These are phyloP conservation scores for Daedalea quercina DNA, from an alignment of 768 basidiomycete species.

Conservation along the genomic window DNA sequence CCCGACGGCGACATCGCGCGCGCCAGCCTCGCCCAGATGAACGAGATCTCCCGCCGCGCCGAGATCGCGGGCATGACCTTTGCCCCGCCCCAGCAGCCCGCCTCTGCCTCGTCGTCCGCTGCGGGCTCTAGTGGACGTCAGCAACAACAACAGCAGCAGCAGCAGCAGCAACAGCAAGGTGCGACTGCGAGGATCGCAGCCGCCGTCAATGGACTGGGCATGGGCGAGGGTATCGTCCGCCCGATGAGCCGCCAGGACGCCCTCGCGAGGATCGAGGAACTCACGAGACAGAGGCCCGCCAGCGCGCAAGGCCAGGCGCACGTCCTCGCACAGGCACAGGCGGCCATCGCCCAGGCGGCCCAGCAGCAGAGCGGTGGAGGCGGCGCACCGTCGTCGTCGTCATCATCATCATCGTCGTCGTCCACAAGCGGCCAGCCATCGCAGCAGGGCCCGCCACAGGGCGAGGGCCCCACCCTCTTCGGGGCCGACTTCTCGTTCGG, in stretches of 20 bases:
- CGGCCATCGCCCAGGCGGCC: conserved; percentile 3
- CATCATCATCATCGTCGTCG: conserved; percentile 1
- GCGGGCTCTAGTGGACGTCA: conserved; percentile 15
- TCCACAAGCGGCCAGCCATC: background rate
- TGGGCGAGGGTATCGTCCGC: conserved; percentile 14
- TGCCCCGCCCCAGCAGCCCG: conserved; percentile 33
- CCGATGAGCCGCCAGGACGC: conserved; percentile 37
- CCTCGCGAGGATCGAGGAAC: conserved; percentile 46
- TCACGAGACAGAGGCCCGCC: conserved; percentile 34
- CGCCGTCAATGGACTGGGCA: conserved; percentile 25
- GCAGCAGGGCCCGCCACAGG: background rate
- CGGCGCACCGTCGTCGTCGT: background rate
- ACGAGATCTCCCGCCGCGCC: conserved; percentile 65
- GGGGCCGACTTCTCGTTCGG: conserved; percentile 6
- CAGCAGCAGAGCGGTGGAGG: conserved; percentile 1
- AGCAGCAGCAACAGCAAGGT: conserved; percentile 1
- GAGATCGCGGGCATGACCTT: conserved; percentile 37
- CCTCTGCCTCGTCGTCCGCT: conserved; percentile 38
- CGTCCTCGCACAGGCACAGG: conserved; percentile 6
- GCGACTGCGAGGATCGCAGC: conserved; percentile 21
- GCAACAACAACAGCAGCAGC: background rate
- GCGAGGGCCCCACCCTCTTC: conserved; percentile 4
- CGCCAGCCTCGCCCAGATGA: conserved; percentile 70
- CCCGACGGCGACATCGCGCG: conserved; percentile 55
- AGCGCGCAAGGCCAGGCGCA: conserved; percentile 12